Base-by-base conservation (phyloP, 2,329 filamentous ascomycete genomes). In the Alternaria arborescens region DNA sequence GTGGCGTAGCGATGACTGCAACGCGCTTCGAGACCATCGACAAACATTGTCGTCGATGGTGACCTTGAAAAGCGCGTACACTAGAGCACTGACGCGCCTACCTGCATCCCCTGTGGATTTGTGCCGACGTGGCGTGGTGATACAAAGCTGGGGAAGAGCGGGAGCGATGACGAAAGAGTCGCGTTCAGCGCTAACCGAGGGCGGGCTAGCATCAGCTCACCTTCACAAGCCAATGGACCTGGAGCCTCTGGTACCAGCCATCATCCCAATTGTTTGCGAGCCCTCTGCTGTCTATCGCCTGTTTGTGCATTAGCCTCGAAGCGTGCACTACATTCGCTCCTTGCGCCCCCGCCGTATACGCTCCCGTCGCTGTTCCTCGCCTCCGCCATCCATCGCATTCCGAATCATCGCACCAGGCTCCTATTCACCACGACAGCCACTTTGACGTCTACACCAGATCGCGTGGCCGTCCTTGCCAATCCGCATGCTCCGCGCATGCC, bases 401-500 rank as follows among this genome's bases (percentile, higher is more conserved):
- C 60, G 40, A 52, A 55, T 22, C 56, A 56, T 46, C 60, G 55
- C 52, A 67, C 36, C 65, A 74, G 71, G 69, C 72, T 70, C 52
- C 72, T 56, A 63, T 67, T 61, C 53, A 62, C 69, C 60, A 70
- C 55, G 28, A 42, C 47, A 60, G 44, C 58, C 61, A 40, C 61
- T 32, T 22, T 28, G 48, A 34, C 61, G 32, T 28, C 55, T 42
- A 42, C 61, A 58, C 67, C 67, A 62, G 64, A 69, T 61, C 62
- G 65, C 61, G 69, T 69, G 65, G 69, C 57, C 57, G 32, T 50
- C 6, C 50, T 55, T 57, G 62, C 67, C 65, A 68, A 71, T 65
- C 63, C 72, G 56, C 64, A 77, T 76, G 74, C 65, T 64, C 71
- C 63, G 62, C 65, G 60, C 66, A 60, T 63, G 60, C 65, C 60